These are phyloP conservation scores for Penicillium diatomitis DNA, from an alignment of 495 filamentous ascomycete genomes.

Conservation along the genomic window DNA sequence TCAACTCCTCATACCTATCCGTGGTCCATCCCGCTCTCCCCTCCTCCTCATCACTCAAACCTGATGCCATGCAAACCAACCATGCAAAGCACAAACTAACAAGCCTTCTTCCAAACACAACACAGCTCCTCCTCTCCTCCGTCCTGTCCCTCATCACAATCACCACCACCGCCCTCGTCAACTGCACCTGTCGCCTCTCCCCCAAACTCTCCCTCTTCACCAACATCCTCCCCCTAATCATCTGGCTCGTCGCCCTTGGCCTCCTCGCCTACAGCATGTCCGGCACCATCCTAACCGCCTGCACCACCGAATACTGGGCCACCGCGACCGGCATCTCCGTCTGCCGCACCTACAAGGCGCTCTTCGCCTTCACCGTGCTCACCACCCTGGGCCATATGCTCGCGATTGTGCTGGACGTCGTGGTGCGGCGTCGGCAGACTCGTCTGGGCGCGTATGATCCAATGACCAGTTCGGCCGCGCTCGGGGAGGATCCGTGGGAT, in stretches of 20 bases:
- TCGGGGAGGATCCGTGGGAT: constrained; percentile 19
- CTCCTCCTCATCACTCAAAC: no score
- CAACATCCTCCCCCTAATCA: constrained; percentile 42
- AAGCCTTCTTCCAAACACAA: neutral
- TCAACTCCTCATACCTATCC: neutral
- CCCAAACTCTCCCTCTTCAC: constrained; percentile 44
- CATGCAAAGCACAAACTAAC: constrained; percentile 3
- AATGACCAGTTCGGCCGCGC: constrained; percentile 15
- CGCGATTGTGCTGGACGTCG: constrained; percentile 43
- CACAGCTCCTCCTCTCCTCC: constrained; percentile 46
- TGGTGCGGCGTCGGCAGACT: constrained; percentile 34
- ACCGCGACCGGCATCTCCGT: constrained; percentile 49
- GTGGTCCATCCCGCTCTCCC: neutral
- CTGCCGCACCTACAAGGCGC: constrained; percentile 56
- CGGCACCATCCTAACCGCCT: constrained; percentile 48
- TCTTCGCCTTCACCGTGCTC: constrained; percentile 52
- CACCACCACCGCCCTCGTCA: constrained; percentile 43
- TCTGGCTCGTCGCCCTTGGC: constrained; percentile 49
- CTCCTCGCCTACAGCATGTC: constrained; percentile 50
- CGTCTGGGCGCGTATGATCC: constrained; percentile 41
- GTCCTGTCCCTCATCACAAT: constrained; percentile 47
- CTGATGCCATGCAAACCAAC: neutral
- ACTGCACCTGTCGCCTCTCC: constrained; percentile 48
- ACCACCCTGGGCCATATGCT: constrained; percentile 38
- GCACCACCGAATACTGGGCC: constrained; percentile 45